These are phyloP conservation scores for Caryopteris hybrid DNA, from an alignment of 305 asterid genomes.

Conservation along the genomic window DNA sequence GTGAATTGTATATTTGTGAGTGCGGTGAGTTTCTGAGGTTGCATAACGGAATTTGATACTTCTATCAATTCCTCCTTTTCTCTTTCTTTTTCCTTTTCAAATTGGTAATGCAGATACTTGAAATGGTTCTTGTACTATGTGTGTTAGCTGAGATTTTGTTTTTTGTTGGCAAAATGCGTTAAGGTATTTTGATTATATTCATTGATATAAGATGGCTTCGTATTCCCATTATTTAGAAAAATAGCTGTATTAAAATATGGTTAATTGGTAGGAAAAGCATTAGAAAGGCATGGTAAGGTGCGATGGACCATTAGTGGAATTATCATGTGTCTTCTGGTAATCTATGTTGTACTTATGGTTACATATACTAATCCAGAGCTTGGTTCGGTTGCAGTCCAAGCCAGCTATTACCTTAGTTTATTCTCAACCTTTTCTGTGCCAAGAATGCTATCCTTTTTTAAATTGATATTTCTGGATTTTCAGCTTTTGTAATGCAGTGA, in stretches of 20 bases:
- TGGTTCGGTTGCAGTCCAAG: neutral
- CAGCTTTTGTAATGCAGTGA: conserved; percentile 8
- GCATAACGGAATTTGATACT: neutral
- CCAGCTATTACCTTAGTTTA: neutral
- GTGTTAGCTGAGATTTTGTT: neutral
- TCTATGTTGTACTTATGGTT: neutral
- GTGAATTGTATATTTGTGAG: neutral
- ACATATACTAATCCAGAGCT: neutral
- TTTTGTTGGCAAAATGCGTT: neutral
- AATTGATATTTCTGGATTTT: neutral
- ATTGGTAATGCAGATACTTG: neutral
- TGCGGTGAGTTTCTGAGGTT: neutral
- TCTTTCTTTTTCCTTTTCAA: neutral
- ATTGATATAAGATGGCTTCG: neutral
- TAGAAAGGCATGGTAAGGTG: neutral
- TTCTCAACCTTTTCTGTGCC: neutral
- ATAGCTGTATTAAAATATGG: neutral
- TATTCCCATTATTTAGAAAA: neutral
- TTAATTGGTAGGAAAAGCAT: neutral
- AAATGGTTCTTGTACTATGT: neutral
- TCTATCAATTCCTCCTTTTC: neutral
- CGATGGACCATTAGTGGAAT: neutral
- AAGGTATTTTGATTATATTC: neutral
- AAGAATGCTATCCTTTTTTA: neutral
- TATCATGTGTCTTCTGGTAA: neutral